Conservation (phyloP, 352 stramenopile species). For the Globisporangium iwayamae region DNA sequence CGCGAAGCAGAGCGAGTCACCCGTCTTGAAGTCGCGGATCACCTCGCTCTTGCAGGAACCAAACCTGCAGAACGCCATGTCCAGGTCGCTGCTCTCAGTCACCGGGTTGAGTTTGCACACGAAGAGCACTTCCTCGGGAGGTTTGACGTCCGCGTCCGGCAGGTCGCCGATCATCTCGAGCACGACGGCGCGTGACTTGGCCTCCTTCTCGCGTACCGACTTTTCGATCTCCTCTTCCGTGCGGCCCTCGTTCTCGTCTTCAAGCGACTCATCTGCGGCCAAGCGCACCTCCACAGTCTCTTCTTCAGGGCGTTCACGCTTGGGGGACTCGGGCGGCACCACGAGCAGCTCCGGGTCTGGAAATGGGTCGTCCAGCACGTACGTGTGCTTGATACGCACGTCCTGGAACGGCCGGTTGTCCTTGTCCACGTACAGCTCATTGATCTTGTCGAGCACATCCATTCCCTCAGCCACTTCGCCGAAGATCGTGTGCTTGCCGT, state of each 20-base stretch:
- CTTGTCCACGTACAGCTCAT: constrained; percentile 95
- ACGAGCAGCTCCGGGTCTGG: constrained; percentile 63
- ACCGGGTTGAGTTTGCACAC: constrained; percentile 96
- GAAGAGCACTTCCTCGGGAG: constrained; percentile 98
- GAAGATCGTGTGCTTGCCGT: constrained; percentile 91
- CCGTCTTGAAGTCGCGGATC: constrained; percentile 97
- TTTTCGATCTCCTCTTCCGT: constrained; percentile 90
- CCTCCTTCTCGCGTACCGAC: constrained; percentile 87
- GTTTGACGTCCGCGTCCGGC: constrained; percentile 95
- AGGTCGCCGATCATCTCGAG: constrained; percentile 99
- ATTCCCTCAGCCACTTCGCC: constrained; percentile 92
- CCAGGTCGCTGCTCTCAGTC: constrained; percentile 91
- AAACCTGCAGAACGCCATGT: constrained; percentile 94
- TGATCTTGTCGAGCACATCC: constrained; percentile 93
- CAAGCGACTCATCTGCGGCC: constrained; percentile 82
- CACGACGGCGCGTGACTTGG: constrained; percentile 94
- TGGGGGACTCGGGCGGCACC: constrained; percentile 83
- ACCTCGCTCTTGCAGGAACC: constrained; percentile 91
- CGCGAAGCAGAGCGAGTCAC: constrained; percentile 97
- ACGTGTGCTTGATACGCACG: constrained; percentile 94
- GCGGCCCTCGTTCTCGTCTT: constrained; percentile 64
- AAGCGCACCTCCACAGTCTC: constrained; percentile 91
- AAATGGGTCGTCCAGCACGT: constrained; percentile 85
- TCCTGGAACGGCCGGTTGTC: constrained; percentile 95
- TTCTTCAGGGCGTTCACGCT: constrained; percentile 84